phyloP scores from a whole-genome alignment of 2,329 filamentous ascomycete genomes.

The Botrytis medusae region DNA sequence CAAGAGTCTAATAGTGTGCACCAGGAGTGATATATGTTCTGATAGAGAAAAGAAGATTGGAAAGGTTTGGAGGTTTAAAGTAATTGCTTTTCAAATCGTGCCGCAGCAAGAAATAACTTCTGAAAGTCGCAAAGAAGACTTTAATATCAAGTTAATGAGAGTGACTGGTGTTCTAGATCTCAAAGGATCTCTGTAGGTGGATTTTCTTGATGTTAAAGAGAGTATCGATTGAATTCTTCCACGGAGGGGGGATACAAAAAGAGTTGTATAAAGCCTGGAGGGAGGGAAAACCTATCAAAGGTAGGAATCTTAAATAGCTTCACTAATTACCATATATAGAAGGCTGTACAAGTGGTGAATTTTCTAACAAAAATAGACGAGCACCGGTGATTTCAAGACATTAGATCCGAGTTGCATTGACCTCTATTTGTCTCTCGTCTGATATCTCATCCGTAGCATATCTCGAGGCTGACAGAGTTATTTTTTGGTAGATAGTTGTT shows the following conservation, averaged over 20 bases:
- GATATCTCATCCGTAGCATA: background rate
- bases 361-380: background rate
- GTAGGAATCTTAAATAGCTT: background rate
- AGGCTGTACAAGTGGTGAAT: background rate
- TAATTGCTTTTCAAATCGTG: background rate
- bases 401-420: background rate
- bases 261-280: background rate
- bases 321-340: background rate
- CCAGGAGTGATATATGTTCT: background rate
- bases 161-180: background rate
- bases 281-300: background rate
- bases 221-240: background rate
- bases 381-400: background rate
- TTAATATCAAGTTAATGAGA: background rate
- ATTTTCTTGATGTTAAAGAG: background rate
- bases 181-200: background rate
- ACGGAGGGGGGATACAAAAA: background rate
- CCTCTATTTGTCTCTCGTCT: conserved; percentile 2
- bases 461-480: background rate
- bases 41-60: background rate
- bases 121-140: too few relatives aligned
- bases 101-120: background rate
- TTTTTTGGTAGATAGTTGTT: background rate
- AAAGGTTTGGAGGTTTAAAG: background rate
- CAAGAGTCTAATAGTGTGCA: fast-evolving